Evolutionary conservation across 306 rosid species (phyloP).

Genomic region (Corylus avellana): DNA sequence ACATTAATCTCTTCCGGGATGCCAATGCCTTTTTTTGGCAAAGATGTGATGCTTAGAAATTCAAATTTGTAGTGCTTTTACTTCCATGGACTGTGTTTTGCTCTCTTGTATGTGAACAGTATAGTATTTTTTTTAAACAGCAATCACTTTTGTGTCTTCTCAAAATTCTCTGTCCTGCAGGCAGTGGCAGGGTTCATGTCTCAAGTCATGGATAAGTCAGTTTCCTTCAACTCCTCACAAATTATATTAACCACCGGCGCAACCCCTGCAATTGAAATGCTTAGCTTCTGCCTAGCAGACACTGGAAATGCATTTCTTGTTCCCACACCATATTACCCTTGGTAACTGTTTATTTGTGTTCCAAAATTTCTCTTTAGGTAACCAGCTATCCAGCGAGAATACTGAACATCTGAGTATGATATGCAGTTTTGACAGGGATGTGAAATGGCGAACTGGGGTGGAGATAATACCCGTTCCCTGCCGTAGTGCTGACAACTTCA

Average conservation of each 20-base stretch:
- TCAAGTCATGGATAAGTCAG: slow-evolving; percentile 58
- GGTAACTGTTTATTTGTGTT: slow-evolving; percentile 50
- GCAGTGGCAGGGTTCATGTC: slow-evolving; percentile 92
- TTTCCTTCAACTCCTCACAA: slow-evolving; percentile 68
- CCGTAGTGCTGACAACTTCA: slow-evolving; percentile 78
- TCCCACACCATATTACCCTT: slow-evolving; percentile 83
- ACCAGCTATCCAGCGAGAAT: slow-evolving; percentile 13
- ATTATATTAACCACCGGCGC: slow-evolving; percentile 74
- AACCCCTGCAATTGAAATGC: slow-evolving; percentile 76
- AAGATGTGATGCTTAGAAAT: background rate
- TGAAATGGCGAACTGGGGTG: slow-evolving; percentile 78
- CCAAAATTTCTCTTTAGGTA: slow-evolving; percentile 13
- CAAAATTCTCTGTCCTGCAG: slow-evolving; percentile 43
- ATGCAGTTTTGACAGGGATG: slow-evolving; percentile 76
- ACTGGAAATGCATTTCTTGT: slow-evolving; percentile 87
- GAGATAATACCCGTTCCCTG: slow-evolving; percentile 82
- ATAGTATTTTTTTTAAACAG: background rate
- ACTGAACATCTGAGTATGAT: slow-evolving; percentile 33
- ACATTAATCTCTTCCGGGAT: background rate
- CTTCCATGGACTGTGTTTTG: background rate
- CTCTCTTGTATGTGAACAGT: background rate
- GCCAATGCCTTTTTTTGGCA: slow-evolving; percentile 12
- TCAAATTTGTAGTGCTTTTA: background rate
- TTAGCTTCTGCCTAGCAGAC: slow-evolving; percentile 92
- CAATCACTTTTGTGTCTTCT: slow-evolving; percentile 7